phyloP scores from a whole-genome alignment of 768 basidiomycete species.

The Paxillus ammoniavirescens region DNA sequence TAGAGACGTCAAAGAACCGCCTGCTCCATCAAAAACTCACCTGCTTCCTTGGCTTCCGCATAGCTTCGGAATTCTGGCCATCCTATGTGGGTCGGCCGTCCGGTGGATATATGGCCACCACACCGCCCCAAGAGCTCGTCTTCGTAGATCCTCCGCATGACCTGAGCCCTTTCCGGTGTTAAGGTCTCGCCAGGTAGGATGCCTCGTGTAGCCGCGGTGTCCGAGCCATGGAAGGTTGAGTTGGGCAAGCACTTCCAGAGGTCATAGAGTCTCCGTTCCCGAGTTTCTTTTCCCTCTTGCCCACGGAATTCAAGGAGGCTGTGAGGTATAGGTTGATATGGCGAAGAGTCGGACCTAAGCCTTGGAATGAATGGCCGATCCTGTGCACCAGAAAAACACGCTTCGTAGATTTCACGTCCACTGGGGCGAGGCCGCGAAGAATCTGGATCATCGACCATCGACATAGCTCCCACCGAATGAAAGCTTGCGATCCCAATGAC shows the following conservation, averaged over 20 bases:
- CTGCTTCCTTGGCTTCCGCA: slow-evolving; percentile 78
- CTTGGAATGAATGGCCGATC: slow-evolving; percentile 57
- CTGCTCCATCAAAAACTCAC: slow-evolving; percentile 41
- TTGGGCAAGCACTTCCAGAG: slow-evolving; percentile 62
- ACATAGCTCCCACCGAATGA: slow-evolving; percentile 22
- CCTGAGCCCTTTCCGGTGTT: slow-evolving; percentile 55
- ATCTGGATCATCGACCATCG: slow-evolving; percentile 14
- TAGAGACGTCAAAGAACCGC: slow-evolving; percentile 11
- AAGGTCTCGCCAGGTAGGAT: slow-evolving; percentile 26
- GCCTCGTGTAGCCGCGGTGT: slow-evolving; percentile 18
- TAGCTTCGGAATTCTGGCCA: slow-evolving; percentile 78
- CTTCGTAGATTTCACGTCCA: slow-evolving; percentile 53
- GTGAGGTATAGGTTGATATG: slow-evolving; percentile 40
- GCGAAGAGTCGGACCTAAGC: slow-evolving; percentile 52
- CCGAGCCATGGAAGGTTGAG: slow-evolving; percentile 25
- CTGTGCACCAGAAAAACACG: slow-evolving; percentile 49
- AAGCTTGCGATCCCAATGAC: slow-evolving; percentile 15
- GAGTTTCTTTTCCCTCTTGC: slow-evolving; percentile 58
- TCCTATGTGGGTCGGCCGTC: slow-evolving; percentile 45
- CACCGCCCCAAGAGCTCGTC: slow-evolving; percentile 67
- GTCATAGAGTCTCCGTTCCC: slow-evolving; percentile 58
- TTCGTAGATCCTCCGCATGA: slow-evolving; percentile 70
- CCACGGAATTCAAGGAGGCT: slow-evolving; percentile 63
- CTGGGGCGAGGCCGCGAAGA: slow-evolving; percentile 30
- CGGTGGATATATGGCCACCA: slow-evolving; percentile 42